These are phyloP conservation scores for Malus hybrid DNA, from an alignment of 331 rosid species.

Conservation along the genomic window DNA sequence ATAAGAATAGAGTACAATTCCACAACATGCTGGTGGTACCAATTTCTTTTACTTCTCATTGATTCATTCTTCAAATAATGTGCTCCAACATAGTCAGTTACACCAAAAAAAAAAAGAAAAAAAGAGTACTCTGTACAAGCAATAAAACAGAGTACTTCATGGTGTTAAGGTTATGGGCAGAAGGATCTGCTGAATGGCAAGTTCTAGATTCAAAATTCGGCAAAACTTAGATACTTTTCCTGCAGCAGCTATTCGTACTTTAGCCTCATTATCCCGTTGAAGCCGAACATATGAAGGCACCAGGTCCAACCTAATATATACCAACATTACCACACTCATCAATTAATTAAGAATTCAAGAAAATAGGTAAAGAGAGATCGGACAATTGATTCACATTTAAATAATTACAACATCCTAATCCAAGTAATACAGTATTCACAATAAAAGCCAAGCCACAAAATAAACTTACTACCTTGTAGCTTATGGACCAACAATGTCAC, in stretches of 20 bases:
- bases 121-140: too few relatives aligned
- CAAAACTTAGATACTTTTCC: slow-evolving; percentile 77
- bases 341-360: slow-evolving; percentile 5
- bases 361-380: not conserved
- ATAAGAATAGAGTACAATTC: too few relatives aligned
- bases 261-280: slow-evolving; percentile 84
- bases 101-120: too few relatives aligned
- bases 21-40: too few relatives aligned
- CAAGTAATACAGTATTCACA: not conserved
- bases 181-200: slow-evolving; percentile 56
- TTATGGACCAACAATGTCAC: slow-evolving; percentile 87
- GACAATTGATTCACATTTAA: not conserved
- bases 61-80: too few relatives aligned
- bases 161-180: too few relatives aligned
- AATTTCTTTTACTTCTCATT: too few relatives aligned
- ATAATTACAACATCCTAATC: not conserved
- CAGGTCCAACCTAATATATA: slow-evolving; percentile 53
- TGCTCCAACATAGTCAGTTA: too few relatives aligned
- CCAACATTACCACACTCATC: slow-evolving; percentile 11
- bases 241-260: slow-evolving; percentile 84
- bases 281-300: slow-evolving; percentile 85
- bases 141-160: not conserved
- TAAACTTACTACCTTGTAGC: slow-evolving; percentile 50
- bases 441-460: not conserved
- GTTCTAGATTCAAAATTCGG: slow-evolving; percentile 59